Base-by-base conservation (phyloP, 352 stramenopile genomes). In the Blastocystis sp. region DNA sequence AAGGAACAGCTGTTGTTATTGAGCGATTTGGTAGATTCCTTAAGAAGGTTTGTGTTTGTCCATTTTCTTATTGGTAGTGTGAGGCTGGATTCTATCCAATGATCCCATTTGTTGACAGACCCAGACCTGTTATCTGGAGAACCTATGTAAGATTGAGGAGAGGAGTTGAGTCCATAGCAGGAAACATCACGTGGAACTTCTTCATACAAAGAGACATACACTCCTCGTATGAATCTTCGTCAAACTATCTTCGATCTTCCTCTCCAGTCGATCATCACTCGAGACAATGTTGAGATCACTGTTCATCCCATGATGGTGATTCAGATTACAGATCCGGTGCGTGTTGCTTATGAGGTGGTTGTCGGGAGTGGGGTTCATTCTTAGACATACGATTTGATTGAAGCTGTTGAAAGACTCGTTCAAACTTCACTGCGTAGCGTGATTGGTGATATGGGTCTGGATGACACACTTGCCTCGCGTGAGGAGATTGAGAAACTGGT, bases 391-490 rank as follows among this genome's bases (percentile, higher is more conserved):
- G 88, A 90, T 71, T 19, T 90, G 7, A 77, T 69, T 14, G 78
- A 89, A 46, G 87, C 87, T 9, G 88, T 90, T 35, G 61, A 88
- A 57, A 87, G 88, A 73, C 81, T 90, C 29, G 88, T 90, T 27
- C 88, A 89, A 29, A 89, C 88, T 19, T 88, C 88, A 35, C 71
- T 90, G 19, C 88, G 88, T 39, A 87, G 71, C 35, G 87, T 89
- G 49, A 89, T 90, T 65, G 88, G 88, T 49, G 88, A 90, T 57
- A 90, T 90, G 87, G 88, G 88, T 57, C 54, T 90, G n/a, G 88
- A 90, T 37, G 88, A 90, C 59, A 90, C 88, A 24, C 78, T 90
- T 9, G 88, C 88, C 24, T 90, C 88, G 5, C 87, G 88, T 51
- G 69, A 89, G 69, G 88, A 90, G 49, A 90, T 90, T 67, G 83